Percentiles rank a stretch among this genome's conserved stretches.
Conservation (phyloP, 2,329 filamentous ascomycete species). For the Plenodomus tracheiphilus region DNA sequence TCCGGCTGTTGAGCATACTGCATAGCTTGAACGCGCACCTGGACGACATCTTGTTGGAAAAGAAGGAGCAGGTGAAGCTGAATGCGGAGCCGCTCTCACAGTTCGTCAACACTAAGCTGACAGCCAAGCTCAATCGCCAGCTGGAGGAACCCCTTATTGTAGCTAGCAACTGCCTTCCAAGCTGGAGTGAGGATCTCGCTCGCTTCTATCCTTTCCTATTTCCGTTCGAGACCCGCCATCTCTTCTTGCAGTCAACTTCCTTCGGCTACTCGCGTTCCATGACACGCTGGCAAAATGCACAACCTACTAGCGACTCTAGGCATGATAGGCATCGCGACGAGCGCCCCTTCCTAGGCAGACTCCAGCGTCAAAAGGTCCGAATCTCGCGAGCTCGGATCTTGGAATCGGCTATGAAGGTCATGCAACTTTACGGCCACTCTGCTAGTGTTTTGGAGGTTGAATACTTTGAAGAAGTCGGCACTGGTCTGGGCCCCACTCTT, state of each 20-base stretch:
- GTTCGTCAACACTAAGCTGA: conserved; percentile 98
- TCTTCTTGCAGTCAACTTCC: conserved; percentile 96
- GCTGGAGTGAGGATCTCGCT: conserved; percentile 93
- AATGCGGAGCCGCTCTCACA: conserved; percentile 84
- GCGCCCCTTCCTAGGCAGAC: conserved; percentile 82
- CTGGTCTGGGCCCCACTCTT: conserved; percentile 89
- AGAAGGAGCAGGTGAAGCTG: conserved; percentile 69
- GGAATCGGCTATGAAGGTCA: conserved; percentile 96
- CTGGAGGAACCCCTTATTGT: conserved; percentile 96
- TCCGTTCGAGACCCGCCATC: conserved; percentile 93
- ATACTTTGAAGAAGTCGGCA: conserved; percentile 98
- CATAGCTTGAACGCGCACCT: conserved; percentile 93
- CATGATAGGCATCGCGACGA: conserved; percentile 84
- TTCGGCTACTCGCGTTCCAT: conserved; percentile 98
- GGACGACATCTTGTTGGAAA: conserved; percentile 83
- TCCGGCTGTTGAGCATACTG: conserved; percentile 84
- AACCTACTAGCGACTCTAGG: conserved; percentile 77
- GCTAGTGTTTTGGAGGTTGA: conserved; percentile 96
- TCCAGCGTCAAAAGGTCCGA: conserved; percentile 96
- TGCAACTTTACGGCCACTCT: conserved; percentile 97
- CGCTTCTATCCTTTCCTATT: conserved; percentile 95
- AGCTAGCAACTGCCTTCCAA: conserved; percentile 92
- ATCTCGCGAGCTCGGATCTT: conserved; percentile 94
- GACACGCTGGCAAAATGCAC: conserved; percentile 94
- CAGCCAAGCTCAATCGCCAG: conserved; percentile 95